These are phyloP conservation scores for Cryptosporidium xiaoi DNA, from an alignment of 169 alveolate species.

Conservation along the genomic window DNA sequence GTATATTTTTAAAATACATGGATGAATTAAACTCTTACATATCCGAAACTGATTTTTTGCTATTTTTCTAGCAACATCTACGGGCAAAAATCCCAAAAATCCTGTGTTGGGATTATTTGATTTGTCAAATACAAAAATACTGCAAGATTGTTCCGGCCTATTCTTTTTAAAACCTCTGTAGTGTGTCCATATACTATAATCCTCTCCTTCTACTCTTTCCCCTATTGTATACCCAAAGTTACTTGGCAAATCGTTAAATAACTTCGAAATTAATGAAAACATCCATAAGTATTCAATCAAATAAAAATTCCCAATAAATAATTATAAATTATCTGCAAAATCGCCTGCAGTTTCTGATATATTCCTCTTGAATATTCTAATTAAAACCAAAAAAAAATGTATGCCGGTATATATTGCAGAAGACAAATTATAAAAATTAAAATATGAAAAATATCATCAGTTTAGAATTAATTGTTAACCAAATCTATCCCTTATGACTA, in stretches of 20 bases:
- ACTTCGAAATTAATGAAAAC: constrained; percentile 64
- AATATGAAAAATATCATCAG: too few species aligned
- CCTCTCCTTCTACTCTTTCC: constrained; percentile 56
- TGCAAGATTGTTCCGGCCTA: constrained; percentile 51
- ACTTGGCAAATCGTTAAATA: constrained; percentile 66
- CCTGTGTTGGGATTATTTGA: constrained; percentile 3
- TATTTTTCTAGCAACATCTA: constrained; percentile 25
- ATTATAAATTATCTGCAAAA: too few species aligned
- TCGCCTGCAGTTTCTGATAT: too few species aligned
- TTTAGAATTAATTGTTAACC: too few species aligned
- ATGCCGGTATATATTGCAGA: too few species aligned
- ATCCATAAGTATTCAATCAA: constrained; percentile 17
- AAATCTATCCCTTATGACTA: too few species aligned
- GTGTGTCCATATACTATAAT: constrained; percentile 61
- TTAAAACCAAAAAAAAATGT: too few species aligned
- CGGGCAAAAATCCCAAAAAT: constrained; percentile 27
- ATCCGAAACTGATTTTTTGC: constrained; percentile 68
- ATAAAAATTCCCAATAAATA: too few species aligned
- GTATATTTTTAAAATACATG: constrained; percentile 47
- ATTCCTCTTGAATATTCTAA: too few species aligned
- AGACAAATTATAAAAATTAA: too few species aligned
- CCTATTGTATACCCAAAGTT: constrained; percentile 72
- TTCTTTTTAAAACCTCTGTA: constrained; percentile 65
- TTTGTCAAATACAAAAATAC: constrained; percentile 66
- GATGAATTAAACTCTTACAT: constrained; percentile 64